phyloP scores from a whole-genome alignment of 106 monocot species.

The Dioscorea alata region DNA sequence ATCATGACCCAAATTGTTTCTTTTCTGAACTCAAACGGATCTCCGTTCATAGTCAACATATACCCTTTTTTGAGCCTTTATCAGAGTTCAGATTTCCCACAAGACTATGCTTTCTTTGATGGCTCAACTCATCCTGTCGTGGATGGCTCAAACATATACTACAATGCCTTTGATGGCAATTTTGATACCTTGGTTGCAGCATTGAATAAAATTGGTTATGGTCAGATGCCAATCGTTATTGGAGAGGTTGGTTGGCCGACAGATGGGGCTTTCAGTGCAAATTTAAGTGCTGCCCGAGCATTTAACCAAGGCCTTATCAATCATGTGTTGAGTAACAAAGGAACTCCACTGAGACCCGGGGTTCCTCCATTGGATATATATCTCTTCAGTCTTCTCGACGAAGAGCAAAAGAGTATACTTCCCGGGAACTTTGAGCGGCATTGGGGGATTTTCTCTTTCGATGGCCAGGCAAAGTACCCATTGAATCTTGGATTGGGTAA shows the following conservation, averaged over 20 bases:
- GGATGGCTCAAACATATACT: conserved; percentile 62
- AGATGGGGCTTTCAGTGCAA: conserved; percentile 60
- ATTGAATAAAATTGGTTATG: conserved; percentile 53
- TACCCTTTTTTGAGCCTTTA: conserved; percentile 84
- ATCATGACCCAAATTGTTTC: conserved; percentile 68
- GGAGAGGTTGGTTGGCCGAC: conserved; percentile 92
- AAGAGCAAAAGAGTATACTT: conserved; percentile 64
- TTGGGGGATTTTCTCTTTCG: conserved; percentile 86
- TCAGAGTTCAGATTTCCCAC: conserved; percentile 68
- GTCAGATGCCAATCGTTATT: conserved; percentile 72
- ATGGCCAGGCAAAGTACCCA: conserved; percentile 77
- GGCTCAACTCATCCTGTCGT: conserved; percentile 69
- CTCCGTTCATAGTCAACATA: conserved; percentile 78
- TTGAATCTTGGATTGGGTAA: conserved; percentile 64
- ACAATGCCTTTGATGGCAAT: conserved; percentile 90
- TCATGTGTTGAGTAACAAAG: conserved; percentile 63
- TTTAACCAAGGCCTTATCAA: conserved; percentile 86
- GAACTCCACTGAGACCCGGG: conserved; percentile 67
- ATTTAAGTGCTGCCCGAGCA: conserved; percentile 65
- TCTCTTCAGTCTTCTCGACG: conserved; percentile 78
- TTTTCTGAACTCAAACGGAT: conserved; percentile 63
- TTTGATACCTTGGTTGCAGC: conserved; percentile 77
- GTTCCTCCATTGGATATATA: conserved; percentile 68
- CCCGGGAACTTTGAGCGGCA: conserved; percentile 86
- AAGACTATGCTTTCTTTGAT: conserved; percentile 84